Evolutionary conservation across 345 rosid genomes (phyloP), one percentile per base, ranked within the genome.

Genomic region (Excoecaria agallocha): DNA sequence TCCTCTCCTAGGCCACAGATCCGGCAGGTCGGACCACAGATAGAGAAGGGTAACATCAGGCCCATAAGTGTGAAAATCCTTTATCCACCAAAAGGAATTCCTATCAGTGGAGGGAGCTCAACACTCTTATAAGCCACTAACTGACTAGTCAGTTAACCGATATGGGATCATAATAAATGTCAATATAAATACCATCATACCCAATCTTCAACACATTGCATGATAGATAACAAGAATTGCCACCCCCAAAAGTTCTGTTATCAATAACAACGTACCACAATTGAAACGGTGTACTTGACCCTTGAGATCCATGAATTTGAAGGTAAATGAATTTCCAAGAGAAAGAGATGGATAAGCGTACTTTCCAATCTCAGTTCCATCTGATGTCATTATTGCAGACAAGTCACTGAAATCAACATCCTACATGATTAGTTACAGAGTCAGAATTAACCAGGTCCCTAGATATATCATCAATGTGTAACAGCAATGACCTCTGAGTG

Each of bases 241-340:
- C 22, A 12, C 5, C 56, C 25, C 43, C 22, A 48, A 24, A 12
- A 25, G 35, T 35, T 58, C 37, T 30, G 68, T 24, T 20, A 15
- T n/a, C 19, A 62, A 72, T 24, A 12, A 75, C 63, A 54, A 87
- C 91, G 49, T 83, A 91, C 96, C 85, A 65, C 79, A 89, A 74
- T 85, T 94, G 73, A 96, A 79, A 69, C 95, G 90, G 87, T 96
- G 99, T 30, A 96, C 87, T 74, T 87, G 96, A 45, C 99, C 97
- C 81, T 89, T 91, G 24, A 58, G 87, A 83, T 96, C 99, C 82
- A 85, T 84, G 69, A 96, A 84, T 77, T 96, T 96, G 89, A 86
- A 96, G 48, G 96, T 77, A 78, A 93, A 96, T 76, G 97, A 81
- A 76, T 85, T 93, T 37, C 94, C 98, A 6, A 86, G 87, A 73